Base-by-base conservation (phyloP, 345 rosid species). In the Noccaea bulbosa region DNA sequence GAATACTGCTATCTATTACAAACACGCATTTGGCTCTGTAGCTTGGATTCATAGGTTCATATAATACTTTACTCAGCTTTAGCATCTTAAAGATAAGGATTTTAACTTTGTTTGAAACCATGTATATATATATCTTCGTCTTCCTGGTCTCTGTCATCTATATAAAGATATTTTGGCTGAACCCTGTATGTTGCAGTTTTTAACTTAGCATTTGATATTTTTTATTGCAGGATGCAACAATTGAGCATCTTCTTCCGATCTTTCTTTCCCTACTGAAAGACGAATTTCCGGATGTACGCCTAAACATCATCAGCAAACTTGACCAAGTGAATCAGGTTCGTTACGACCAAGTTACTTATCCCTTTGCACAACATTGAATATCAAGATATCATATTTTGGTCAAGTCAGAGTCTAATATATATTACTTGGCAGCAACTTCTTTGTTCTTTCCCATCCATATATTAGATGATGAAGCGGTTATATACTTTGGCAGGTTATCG, bases 281-380 rank as follows among this genome's bases (percentile, higher is more conserved):
- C 80, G 97, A 91, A 69, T 91, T 88, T 81, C 96, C 98, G 48
- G 98, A 93, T 75, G 98, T 93, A 72, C 92, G 98, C 24, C 86
- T 93, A 58, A 93, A 91, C 76, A 91, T 93, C 30, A 93, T 93
- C 70, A 88, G 98, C 94, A 93, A 93, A 86, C 97, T 88, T 48
- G 98, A 93, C 81, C 91, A 93, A 88, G 98, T 93, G 69, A 91
- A 93, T 62, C 97, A 91, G 98, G 98, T 93, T 70, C 65, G 86
- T 33, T 45, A 47, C 39, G 66, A 65, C 32, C 20, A 63, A 35
- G 20, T 57, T 73, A 45, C 66, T 54, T 8, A 15, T 61, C 35
- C 51, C 35, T 54, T 52, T 51, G 47, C 49, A 40, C 39, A 44
- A 38, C 27, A 38, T 27, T 15, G 43, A 1, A 50, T 11, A 5